Percentiles rank a stretch among this genome's conserved stretches.
These are phyloP conservation scores for Chaetomium olivaceum DNA, from an alignment of 2,329 filamentous ascomycete species.

Conservation along the genomic window DNA sequence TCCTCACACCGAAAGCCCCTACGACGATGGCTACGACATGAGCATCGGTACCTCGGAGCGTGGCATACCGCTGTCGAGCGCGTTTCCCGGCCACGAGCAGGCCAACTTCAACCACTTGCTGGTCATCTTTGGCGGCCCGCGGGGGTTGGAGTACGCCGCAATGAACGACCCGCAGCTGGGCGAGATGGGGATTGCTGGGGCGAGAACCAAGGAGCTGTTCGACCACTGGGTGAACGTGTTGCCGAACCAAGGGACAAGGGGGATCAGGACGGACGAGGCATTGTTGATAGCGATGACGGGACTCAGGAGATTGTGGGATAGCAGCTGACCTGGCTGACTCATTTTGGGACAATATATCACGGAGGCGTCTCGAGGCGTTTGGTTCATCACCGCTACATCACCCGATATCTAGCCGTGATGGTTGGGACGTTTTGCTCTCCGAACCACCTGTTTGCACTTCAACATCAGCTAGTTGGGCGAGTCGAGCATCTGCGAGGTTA, in stretches of 20 bases:
- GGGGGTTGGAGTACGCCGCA: constrained; percentile 75
- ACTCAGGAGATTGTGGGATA: constrained; percentile 60
- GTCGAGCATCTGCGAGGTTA: neutral
- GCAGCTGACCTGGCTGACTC: constrained; percentile 25
- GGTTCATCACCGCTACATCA: neutral
- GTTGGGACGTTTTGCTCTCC: neutral
- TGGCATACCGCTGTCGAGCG: constrained; percentile 54
- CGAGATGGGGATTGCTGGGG: constrained; percentile 63
- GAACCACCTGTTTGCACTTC: neutral
- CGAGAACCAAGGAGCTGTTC: constrained; percentile 69
- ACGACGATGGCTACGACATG: constrained; percentile 76
- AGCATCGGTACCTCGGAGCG: constrained; percentile 83
- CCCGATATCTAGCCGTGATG: neutral
- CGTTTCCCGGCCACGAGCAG: constrained; percentile 47
- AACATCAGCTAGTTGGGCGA: neutral
- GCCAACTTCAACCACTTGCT: constrained; percentile 68
- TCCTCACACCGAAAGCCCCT: constrained; percentile 80
- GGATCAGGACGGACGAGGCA: constrained; percentile 82
- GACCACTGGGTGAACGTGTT: constrained; percentile 83
- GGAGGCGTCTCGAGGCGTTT: neutral
- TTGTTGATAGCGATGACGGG: constrained; percentile 74
- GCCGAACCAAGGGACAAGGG: constrained; percentile 77
- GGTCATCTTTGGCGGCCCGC: constrained; percentile 77
- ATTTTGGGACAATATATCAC: neutral
- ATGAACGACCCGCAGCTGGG: constrained; percentile 58